Base-by-base conservation (phyloP, 192 early-diverging fungal genomes). In the Mycoemilia scoparia region DNA sequence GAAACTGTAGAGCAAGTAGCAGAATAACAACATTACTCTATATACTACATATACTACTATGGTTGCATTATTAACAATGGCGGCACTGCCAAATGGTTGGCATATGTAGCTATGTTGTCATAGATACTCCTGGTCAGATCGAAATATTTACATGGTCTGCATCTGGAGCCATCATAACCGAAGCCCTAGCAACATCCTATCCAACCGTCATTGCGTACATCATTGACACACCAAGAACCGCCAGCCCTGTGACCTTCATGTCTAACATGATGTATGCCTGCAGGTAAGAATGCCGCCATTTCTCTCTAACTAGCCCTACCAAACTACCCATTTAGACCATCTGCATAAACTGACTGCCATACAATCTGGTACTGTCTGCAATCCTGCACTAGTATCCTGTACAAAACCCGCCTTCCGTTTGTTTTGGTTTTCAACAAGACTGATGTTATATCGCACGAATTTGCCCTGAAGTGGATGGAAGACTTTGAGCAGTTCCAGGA, bases 141-240 rank as follows among this genome's bases (percentile, higher is more conserved):
- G 92, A 97, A 60, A 91, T 93, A 39, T 97, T 97, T 51, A 97
- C 92, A 11, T 97, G 92, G 92, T 90, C 86, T 26, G 92, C 92
- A 5, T 84, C 82, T 13, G 92, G 92, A 8, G 63, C 82, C 21
- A 93, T 97, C 41, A 93, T 97, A 43, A 93, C 87, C 2, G 87
- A 90, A 40, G 78, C 87, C 0, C 49, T 97, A 30, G 86, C 92
- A 0, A 76, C 89, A 2, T 72, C 80, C 8, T 84, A 87, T 50
- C 92, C 92, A 7, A 87, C 87, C 4, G 78, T 85, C 30, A 61
- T 93, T 3, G 79, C 79, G 2, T 97, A 93, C 39, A 74, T 93
- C 45, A 83, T 97, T 45, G 92, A 97, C 54, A 97, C 92, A 23
- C 89, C 92, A 1, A 74, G 92, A 21, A 84, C 84, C 7, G 75